phyloP scores from a whole-genome alignment of 176 grass and related monocot species.

The Ampelocalamus luodianensis region DNA sequence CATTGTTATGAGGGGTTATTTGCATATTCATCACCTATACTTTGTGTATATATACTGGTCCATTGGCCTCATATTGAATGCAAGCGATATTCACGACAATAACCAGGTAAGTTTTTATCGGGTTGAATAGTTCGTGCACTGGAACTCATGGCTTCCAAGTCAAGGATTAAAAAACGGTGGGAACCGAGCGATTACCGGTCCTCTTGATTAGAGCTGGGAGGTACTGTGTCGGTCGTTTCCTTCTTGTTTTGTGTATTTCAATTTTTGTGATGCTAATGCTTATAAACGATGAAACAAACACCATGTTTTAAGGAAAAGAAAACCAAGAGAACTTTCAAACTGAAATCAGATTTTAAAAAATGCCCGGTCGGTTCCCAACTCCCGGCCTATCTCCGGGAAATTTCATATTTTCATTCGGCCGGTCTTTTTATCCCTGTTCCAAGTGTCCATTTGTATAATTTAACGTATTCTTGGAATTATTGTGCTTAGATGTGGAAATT shows the following conservation, averaged over 20 bases:
- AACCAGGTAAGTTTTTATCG: not conserved
- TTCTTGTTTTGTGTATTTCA: no score
- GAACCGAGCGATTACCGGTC: no score
- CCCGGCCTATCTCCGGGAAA: not conserved
- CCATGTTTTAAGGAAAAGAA: not conserved
- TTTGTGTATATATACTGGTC: no score
- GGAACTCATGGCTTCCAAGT: not conserved
- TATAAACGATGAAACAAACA: not conserved
- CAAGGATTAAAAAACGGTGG: not conserved
- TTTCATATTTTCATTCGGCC: not conserved
- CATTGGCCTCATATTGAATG: no score
- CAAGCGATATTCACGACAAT: no score
- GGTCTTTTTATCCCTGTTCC: not conserved
- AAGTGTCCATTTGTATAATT: not conserved
- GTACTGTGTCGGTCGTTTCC: no score
- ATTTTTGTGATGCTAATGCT: not conserved
- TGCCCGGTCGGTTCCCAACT: not conserved
- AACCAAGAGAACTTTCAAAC: not conserved
- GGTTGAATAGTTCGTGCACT: not conserved
- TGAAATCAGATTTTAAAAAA: not conserved
- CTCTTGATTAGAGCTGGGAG: no score
- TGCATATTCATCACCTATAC: no score
- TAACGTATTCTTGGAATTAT: no score
- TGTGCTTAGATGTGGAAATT: no score
- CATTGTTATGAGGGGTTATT: no score